Percentiles rank a stretch among this genome's conserved stretches.
phyloP scores from a whole-genome alignment of 139 green algal genomes.

The Closterium sp. region DNA sequence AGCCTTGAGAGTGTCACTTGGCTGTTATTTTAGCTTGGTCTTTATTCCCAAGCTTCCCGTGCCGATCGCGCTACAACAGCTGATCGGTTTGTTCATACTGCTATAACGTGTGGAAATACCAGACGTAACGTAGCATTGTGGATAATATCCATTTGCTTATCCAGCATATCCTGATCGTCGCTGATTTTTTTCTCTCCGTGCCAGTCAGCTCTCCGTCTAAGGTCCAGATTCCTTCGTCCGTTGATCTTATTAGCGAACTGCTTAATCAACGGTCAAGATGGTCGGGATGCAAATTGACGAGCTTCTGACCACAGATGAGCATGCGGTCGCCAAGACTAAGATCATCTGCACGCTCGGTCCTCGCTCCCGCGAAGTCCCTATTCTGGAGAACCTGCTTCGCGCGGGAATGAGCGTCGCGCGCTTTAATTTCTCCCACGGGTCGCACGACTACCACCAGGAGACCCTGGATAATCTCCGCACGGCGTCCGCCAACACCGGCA shows the following conservation, averaged over 20 bases:
- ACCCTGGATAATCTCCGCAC: conserved; percentile 88
- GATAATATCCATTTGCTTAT: no score
- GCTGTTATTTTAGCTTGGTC: no score
- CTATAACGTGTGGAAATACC: background rate
- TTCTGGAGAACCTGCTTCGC: conserved; percentile 63
- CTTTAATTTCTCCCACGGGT: conserved; percentile 85
- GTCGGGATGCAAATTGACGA: background rate
- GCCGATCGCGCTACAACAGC: background rate
- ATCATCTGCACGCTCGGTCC: conserved; percentile 68
- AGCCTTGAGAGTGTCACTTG: background rate
- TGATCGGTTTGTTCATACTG: background rate
- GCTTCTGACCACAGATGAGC: background rate
- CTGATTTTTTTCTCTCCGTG: background rate
- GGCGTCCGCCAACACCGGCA: conserved; percentile 79
- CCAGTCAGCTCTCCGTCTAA: background rate
- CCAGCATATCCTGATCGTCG: background rate
- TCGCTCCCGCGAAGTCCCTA: conserved; percentile 60
- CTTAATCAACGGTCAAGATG: background rate
- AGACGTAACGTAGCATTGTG: background rate
- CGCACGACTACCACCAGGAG: conserved; percentile 91
- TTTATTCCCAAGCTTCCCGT: background rate
- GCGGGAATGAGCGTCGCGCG: conserved; percentile 70
- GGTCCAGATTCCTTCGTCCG: background rate
- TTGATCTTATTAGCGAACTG: background rate
- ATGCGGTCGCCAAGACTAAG: conserved; percentile 54